Percentiles rank a stretch among this genome's conserved stretches.
These are phyloP conservation scores for Vachellia collinsii DNA, from an alignment of 306 rosid genomes.

Conservation along the genomic window DNA sequence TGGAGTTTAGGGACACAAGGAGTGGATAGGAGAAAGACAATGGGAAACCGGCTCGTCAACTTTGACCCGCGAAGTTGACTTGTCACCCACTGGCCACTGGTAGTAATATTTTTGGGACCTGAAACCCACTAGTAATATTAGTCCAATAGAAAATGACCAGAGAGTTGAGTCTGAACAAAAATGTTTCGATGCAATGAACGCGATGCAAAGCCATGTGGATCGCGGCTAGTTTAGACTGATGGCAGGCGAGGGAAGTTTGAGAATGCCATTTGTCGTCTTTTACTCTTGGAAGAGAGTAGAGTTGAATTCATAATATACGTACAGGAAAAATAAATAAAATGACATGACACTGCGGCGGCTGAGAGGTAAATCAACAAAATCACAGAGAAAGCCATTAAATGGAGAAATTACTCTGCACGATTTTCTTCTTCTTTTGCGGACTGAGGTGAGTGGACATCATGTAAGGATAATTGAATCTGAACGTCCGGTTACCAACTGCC, in stretches of 20 bases:
- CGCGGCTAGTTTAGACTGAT: background rate
- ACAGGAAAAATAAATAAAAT: background rate
- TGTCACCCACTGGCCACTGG: background rate
- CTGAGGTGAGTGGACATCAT: background rate
- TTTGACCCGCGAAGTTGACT: constrained; percentile 9
- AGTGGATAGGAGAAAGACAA: background rate
- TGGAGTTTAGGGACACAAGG: background rate
- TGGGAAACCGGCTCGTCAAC: background rate
- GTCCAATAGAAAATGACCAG: background rate
- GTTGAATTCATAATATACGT: background rate
- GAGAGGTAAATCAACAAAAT: background rate
- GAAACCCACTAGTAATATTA: background rate
- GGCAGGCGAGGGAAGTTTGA: background rate
- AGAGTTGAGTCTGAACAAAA: background rate
- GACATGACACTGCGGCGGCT: background rate
- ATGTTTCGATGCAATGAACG: background rate
- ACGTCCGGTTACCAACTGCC: background rate
- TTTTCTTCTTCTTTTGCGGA: background rate
- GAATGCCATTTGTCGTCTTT: too few relatives aligned
- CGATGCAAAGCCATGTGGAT: background rate
- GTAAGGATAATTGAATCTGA: background rate
- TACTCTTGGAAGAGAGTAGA: background rate
- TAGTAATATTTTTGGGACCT: background rate
- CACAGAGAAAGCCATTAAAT: background rate
- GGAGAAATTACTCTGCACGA: background rate